Evolutionary conservation across 768 basidiomycete genomes (phyloP).

Genomic region (Mycena capillaripes): DNA sequence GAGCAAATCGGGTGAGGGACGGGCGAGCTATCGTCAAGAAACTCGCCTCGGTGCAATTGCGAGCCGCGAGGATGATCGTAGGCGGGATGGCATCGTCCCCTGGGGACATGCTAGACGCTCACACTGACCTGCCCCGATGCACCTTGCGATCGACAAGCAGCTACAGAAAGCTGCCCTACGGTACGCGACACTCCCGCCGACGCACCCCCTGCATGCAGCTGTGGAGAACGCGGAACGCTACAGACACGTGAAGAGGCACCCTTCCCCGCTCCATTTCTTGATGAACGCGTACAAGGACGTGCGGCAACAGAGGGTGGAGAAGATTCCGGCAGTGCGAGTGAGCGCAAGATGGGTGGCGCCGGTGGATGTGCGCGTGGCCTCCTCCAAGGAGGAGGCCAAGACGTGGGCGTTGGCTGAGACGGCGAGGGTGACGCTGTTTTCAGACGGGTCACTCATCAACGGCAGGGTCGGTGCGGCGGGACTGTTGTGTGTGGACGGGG

Average conservation of each 20-base stretch:
- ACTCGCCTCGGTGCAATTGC: background rate
- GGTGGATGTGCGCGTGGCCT: slow-evolving; percentile 14
- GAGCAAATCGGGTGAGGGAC: background rate
- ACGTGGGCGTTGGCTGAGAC: slow-evolving; percentile 26
- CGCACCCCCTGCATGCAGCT: slow-evolving; percentile 35
- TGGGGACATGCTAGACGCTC: background rate
- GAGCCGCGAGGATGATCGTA: background rate
- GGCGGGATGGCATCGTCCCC: background rate
- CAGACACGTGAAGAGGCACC: slow-evolving; percentile 19
- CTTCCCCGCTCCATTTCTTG: slow-evolving; percentile 27
- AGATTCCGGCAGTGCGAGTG: slow-evolving; percentile 14
- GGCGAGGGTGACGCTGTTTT: too few relatives aligned
- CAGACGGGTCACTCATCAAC: slow-evolving; percentile 6
- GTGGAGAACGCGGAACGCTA: background rate
- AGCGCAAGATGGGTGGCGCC: background rate
- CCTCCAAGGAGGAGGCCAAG: slow-evolving; percentile 27
- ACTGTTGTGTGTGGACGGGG: background rate
- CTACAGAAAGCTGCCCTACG: background rate
- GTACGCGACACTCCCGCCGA: background rate
- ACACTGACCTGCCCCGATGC: background rate
- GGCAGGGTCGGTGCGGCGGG: background rate
- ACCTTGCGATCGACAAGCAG: background rate
- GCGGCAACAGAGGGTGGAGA: slow-evolving; percentile 16
- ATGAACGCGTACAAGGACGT: slow-evolving; percentile 7
- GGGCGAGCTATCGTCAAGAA: background rate